Evolutionary conservation across 768 basidiomycete species (phyloP).

Genomic region (Hygrocybe coccinea): DNA sequence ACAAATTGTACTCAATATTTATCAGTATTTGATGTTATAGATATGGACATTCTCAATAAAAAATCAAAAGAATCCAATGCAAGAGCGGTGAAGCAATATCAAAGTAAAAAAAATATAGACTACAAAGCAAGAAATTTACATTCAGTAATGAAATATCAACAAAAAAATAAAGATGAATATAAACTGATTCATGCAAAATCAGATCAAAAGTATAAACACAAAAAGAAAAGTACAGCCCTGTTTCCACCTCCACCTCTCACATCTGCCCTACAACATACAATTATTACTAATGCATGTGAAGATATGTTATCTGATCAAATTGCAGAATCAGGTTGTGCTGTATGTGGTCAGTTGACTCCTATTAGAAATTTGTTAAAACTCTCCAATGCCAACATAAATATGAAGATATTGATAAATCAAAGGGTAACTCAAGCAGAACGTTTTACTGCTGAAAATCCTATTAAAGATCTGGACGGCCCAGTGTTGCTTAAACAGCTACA

Average conservation of each 20-base stretch:
- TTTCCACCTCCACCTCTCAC: not conserved
- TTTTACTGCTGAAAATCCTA: not conserved
- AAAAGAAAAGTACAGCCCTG: not conserved
- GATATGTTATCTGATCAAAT: not conserved
- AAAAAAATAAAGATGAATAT: too few species aligned
- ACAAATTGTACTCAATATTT: too few species aligned
- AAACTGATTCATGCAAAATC: too few species aligned
- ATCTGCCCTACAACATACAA: not conserved
- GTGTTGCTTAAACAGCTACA: not conserved
- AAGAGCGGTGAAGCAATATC: too few species aligned
- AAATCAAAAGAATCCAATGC: too few species aligned
- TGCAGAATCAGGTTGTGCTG: not conserved
- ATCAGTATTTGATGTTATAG: too few species aligned
- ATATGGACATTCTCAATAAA: too few species aligned
- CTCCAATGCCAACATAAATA: not conserved
- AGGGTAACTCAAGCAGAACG: not conserved
- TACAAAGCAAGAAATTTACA: too few species aligned
- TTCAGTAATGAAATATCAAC: too few species aligned
- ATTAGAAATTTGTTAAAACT: not conserved
- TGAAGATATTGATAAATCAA: not conserved
- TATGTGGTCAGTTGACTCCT: not conserved
- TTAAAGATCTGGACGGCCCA: not conserved
- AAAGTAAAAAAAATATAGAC: too few species aligned
- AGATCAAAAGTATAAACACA: not conserved
- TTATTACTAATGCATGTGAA: not conserved